phyloP scores from a whole-genome alignment of 257 asterid genomes.

The Voacanga thouarsii region DNA sequence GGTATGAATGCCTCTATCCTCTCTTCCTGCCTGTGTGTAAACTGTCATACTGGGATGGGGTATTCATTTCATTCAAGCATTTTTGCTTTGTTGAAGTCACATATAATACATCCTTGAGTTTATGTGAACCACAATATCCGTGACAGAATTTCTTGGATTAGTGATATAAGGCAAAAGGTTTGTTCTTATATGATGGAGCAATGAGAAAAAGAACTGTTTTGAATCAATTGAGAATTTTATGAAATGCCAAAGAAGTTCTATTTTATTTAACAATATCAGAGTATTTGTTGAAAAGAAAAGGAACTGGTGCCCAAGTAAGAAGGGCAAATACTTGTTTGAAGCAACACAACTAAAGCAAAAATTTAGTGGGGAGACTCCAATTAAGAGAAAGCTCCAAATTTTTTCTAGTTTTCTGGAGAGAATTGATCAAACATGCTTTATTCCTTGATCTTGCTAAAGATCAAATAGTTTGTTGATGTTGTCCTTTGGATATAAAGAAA shows the following conservation, averaged over 20 bases:
- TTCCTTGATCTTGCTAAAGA: background rate
- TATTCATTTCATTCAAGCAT: background rate
- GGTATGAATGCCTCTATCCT: slow-evolving; percentile 35
- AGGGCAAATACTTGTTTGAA: background rate
- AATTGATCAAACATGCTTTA: background rate
- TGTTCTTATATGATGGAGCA: background rate
- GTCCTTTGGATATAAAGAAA: background rate
- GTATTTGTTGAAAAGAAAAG: no score
- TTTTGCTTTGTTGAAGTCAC: background rate
- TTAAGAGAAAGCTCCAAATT: background rate
- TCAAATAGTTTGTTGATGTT: background rate
- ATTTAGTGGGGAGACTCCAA: background rate
- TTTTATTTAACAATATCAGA: no score
- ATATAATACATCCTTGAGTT: background rate
- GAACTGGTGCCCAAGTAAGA: no score
- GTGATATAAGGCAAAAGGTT: background rate
- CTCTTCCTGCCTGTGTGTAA: background rate
- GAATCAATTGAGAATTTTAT: background rate
- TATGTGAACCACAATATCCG: background rate
- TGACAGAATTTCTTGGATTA: background rate
- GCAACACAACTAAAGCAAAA: background rate
- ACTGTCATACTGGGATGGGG: background rate
- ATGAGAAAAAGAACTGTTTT: background rate
- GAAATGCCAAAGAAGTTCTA: background rate
- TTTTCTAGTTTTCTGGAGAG: background rate